These are phyloP conservation scores for Cnidoscolus chayamansa DNA, from an alignment of 441 rosid genomes.

Conservation along the genomic window DNA sequence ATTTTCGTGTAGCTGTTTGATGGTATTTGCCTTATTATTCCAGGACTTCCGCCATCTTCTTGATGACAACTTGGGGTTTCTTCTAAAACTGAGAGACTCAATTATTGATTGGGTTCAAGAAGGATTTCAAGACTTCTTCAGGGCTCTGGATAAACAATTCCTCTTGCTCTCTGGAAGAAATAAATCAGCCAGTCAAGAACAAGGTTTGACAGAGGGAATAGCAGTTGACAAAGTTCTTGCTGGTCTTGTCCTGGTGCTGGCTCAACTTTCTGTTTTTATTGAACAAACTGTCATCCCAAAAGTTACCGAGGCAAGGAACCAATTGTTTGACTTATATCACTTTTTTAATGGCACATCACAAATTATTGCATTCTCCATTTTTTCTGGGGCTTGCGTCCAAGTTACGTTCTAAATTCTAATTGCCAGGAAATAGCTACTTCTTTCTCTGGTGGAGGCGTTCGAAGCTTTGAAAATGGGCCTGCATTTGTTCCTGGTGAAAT, in stretches of 20 bases:
- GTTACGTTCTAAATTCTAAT: conserved; percentile 25
- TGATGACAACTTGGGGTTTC: conserved; percentile 57
- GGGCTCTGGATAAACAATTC: conserved; percentile 60
- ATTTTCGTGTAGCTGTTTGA: conserved; percentile 17
- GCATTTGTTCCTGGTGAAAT: conserved; percentile 91
- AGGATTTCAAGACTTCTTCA: conserved; percentile 91
- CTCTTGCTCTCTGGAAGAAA: conserved; percentile 72
- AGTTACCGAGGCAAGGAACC: conserved; percentile 74
- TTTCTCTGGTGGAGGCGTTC: conserved; percentile 71
- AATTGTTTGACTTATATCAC: conserved; percentile 18
- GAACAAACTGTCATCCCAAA: conserved; percentile 87
- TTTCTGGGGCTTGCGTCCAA: conserved; percentile 20
- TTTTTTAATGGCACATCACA: conserved; percentile 8
- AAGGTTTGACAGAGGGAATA: conserved; percentile 44
- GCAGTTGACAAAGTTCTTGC: conserved; percentile 54
- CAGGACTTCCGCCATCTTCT: conserved; percentile 83
- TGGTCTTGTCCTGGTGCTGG: conserved; percentile 79
- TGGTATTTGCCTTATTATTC: conserved; percentile 21
- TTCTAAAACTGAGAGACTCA: conserved; percentile 58
- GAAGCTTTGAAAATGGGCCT: conserved; percentile 63
- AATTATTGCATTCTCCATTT: conserved; percentile 14
- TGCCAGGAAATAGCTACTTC: conserved; percentile 81
- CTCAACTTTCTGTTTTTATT: conserved; percentile 79
- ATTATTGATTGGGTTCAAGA: conserved; percentile 80
- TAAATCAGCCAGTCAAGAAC: conserved; percentile 42